Evolutionary conservation across 345 rosid genomes (phyloP).

Genomic region (Combretum micranthum): DNA sequence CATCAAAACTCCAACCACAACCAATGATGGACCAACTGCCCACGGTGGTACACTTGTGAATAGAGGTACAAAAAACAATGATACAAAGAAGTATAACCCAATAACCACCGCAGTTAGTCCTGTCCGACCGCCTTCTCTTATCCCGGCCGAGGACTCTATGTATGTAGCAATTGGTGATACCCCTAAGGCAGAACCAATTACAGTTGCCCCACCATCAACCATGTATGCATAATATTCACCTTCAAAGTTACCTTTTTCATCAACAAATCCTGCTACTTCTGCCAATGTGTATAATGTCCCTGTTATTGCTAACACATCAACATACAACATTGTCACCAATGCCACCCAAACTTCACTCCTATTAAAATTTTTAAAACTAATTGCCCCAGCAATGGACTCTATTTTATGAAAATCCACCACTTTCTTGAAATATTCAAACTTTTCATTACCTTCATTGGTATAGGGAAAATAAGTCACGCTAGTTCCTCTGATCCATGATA

Average conservation of each 20-base stretch:
- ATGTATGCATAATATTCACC: constrained; percentile 73
- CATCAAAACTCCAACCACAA: constrained; percentile 84
- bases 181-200: constrained; percentile 63
- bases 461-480: constrained; percentile 61
- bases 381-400: constrained; percentile 60
- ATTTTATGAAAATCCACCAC: constrained; percentile 70
- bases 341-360: constrained; percentile 67
- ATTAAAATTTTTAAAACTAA: constrained; percentile 53
- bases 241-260: constrained; percentile 60
- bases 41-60: constrained; percentile 73
- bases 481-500: constrained; percentile 84
- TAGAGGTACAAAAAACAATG: constrained; percentile 68
- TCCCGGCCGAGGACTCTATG: constrained; percentile 83
- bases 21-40: constrained; percentile 88
- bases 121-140: constrained; percentile 84
- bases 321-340: constrained; percentile 50
- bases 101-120: constrained; percentile 72
- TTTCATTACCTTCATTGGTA: constrained; percentile 48
- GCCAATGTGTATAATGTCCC: constrained; percentile 80
- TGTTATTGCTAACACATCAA: constrained; percentile 67
- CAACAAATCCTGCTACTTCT: constrained; percentile 59
- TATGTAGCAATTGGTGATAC: constrained; percentile 58
- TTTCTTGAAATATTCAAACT: constrained; percentile 54
- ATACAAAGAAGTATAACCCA: constrained; percentile 45
- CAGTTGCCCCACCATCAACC: constrained; percentile 74